Conservation (phyloP, 2,329 filamentous ascomycete species). For the Ophiocordyceps camponoti-floridani region DNA sequence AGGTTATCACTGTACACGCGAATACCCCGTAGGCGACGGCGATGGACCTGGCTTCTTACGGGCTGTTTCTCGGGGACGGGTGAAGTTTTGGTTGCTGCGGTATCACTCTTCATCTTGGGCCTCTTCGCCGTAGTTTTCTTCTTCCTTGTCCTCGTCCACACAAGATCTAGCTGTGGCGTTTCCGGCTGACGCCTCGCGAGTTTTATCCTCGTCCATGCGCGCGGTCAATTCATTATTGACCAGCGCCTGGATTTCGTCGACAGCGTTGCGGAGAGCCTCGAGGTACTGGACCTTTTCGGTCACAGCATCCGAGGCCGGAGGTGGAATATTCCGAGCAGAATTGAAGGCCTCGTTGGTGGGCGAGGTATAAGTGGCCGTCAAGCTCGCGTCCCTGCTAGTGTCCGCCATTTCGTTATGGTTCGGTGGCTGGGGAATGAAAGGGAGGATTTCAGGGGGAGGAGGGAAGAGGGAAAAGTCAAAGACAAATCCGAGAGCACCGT, state of each 20-base stretch:
- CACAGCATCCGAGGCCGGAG: conserved; percentile 17
- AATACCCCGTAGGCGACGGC: neutral
- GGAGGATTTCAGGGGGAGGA: neutral
- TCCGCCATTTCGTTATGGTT: neutral
- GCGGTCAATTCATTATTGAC: conserved; percentile 55
- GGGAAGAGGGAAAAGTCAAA: neutral
- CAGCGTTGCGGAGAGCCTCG: conserved; percentile 34
- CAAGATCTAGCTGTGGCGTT: conserved; percentile 6
- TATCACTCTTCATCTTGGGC: conserved; percentile 31
- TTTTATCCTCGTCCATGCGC: conserved; percentile 59
- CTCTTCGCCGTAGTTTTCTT: conserved; percentile 78
- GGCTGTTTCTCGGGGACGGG: too few species aligned
- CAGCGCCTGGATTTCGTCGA: conserved; percentile 39
- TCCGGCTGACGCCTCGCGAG: conserved; percentile 15
- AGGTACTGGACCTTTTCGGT: conserved; percentile 42
- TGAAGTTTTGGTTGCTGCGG: neutral
- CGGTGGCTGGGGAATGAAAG: neutral
- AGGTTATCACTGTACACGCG: neutral
- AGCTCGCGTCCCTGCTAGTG: conserved; percentile 2
- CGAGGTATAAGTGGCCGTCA: conserved; percentile 37
- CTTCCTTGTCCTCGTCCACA: conserved; percentile 39
- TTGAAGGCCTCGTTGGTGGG: conserved; percentile 28
- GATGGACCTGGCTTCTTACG: neutral
- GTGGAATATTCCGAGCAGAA: conserved; percentile 17
- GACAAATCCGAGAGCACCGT: neutral